Evolutionary conservation across 2,329 filamentous ascomycete species (phyloP), one percentile per base, ranked within the genome.

Genomic region (Pseudonectria foliicola): DNA sequence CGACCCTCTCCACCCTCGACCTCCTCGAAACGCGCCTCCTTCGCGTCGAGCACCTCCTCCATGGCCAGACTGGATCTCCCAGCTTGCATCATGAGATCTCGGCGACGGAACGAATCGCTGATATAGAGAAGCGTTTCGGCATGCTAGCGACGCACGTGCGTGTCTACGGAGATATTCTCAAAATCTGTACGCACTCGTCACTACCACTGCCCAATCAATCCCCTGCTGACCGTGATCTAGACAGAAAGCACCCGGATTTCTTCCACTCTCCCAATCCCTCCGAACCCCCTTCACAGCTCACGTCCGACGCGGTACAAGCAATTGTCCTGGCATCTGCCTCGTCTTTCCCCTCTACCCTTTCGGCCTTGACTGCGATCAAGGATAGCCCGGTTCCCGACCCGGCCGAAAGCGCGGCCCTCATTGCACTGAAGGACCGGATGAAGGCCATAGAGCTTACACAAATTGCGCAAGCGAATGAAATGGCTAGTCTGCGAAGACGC

Each of bases 401-500:
- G 1, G 60, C 64, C 6, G 63, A 71, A 25, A 75, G 70, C 48
- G 69, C 75, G 4, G 63, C 65, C 25, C 63, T 87, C 6, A 70
- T 78, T 3, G 63, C 68, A 2, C 62, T 84, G 30, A 58, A 69
- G 25, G 77, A 79, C 7, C 70, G 78, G 29, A 80, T 87, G 63
- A 73, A 71, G 45, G 73, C 70, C 13, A 61, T 77, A 13, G 73
- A 77, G 43, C 67, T 70, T 0, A 71, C 71, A 4, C 82, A 87
- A 50, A 56, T 71, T 13, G 68, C 73, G 12, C 81, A 86, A 57
- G 68, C 60, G 26, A 67, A 68, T 31, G 76, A 82, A 56, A 73
- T 85, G 42, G 73, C 72, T 14, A 74, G 74, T 55, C 69, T 83
- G 54, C 71, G 77, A 55, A 71, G 62, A 42, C 71, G 70, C 45